phyloP scores from a whole-genome alignment of 2,329 filamentous ascomycete genomes.

The Epichloe gansuensis region DNA sequence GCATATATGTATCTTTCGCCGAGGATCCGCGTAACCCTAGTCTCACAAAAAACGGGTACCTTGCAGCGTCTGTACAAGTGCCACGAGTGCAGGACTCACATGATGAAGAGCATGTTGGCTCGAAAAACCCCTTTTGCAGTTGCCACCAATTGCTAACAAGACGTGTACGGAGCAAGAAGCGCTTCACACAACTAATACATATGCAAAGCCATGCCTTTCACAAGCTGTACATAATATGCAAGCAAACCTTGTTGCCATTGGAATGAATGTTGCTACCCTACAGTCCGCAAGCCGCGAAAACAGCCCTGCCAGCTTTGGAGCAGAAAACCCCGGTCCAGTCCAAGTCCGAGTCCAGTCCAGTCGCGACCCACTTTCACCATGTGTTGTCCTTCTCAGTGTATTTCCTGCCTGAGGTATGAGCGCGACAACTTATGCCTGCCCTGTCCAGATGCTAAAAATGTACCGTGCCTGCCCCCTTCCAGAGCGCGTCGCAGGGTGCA shows the following conservation, averaged over 20 bases:
- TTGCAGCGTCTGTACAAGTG: background rate
- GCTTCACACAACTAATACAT: no score
- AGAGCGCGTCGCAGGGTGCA: no score
- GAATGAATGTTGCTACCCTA: background rate
- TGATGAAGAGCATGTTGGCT: no score
- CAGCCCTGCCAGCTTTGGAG: background rate
- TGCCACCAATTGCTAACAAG: no score
- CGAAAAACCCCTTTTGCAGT: no score
- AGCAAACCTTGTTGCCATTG: no score
- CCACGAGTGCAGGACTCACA: no score
- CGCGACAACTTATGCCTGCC: background rate
- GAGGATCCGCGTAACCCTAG: background rate
- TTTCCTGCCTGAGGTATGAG: slow-evolving; percentile 1
- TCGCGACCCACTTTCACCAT: background rate
- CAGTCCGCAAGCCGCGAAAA: background rate
- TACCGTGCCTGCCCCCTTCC: background rate
- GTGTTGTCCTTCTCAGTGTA: no score
- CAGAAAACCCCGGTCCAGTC: background rate
- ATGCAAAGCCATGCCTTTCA: no score
- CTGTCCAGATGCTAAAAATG: slow-evolving; percentile 3
- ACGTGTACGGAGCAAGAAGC: no score
- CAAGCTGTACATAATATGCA: no score
- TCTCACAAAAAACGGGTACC: background rate
- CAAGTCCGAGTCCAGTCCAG: background rate
- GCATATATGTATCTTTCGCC: background rate